Evolutionary conservation across 768 basidiomycete genomes (phyloP).

Genomic region (Pulveroboletus sp.): DNA sequence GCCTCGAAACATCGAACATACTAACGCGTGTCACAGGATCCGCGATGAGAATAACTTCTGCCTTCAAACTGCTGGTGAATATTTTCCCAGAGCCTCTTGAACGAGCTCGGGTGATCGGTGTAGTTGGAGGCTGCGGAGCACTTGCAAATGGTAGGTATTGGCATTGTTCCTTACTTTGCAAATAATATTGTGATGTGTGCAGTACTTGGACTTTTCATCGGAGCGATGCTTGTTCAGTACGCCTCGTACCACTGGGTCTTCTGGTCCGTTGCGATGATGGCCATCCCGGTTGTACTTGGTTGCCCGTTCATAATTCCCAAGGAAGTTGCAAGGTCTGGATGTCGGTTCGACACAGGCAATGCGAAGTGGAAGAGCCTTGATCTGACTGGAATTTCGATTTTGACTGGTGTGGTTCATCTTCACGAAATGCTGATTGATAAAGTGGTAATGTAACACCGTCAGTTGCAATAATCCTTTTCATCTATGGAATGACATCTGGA

Average conservation of each 20-base stretch:
- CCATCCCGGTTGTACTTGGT: conserved; percentile 28
- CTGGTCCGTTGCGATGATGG: conserved; percentile 41
- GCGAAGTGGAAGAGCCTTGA: conserved; percentile 33
- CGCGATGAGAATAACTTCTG: conserved; percentile 49
- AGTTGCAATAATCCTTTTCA: conserved; percentile 37
- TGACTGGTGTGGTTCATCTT: conserved; percentile 28
- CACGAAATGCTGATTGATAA: too few relatives aligned
- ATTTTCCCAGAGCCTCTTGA: conserved; percentile 44
- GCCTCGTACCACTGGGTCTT: conserved; percentile 49
- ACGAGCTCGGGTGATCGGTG: conserved; percentile 45
- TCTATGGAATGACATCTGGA: conserved; percentile 42
- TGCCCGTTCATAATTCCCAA: conserved; percentile 34
- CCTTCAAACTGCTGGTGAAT: conserved; percentile 44
- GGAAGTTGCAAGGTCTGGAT: conserved; percentile 5
- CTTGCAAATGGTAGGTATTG: conserved; percentile 37
- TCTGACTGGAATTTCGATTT: conserved; percentile 34
- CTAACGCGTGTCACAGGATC: conserved; percentile 32
- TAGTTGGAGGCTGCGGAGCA: conserved; percentile 44
- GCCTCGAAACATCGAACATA: neutral
- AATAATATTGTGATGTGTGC: neutral
- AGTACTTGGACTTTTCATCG: conserved; percentile 41
- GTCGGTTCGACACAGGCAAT: neutral
- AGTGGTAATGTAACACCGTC: neutral
- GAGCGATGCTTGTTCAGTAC: conserved; percentile 38
- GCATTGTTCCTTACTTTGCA: neutral